Conservation (phyloP, 202 grass and related monocot species). For the Digitaria exilis region DNA sequence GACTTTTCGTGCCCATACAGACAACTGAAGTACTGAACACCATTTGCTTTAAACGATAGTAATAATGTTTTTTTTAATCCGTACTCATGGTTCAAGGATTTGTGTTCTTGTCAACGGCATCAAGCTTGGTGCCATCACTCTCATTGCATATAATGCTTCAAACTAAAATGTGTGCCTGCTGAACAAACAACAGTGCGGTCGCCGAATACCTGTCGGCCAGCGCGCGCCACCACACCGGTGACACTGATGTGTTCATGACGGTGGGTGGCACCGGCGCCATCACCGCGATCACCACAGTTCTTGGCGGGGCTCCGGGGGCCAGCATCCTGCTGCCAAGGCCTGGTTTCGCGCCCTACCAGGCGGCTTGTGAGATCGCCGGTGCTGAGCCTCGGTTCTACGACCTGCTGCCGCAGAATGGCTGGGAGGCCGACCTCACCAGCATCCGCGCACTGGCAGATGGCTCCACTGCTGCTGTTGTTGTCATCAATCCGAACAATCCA, state of each 20-base stretch:
- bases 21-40: neutral
- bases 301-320: constrained; percentile 58
- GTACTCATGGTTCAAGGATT: neutral
- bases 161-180: neutral
- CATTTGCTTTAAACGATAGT: neutral
- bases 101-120: neutral
- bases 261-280: constrained; percentile 74
- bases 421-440: constrained; percentile 67
- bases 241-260: constrained; percentile 73
- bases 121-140: neutral
- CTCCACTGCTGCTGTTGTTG: constrained; percentile 63
- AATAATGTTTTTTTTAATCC: neutral
- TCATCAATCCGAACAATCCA: constrained; percentile 96
- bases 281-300: constrained; percentile 60
- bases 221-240: constrained; percentile 38
- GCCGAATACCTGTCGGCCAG: constrained; percentile 63
- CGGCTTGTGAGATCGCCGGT: constrained; percentile 69
- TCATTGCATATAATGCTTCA: neutral
- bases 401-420: constrained; percentile 55
- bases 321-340: constrained; percentile 82
- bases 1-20: neutral
- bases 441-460: constrained; percentile 47
- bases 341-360: constrained; percentile 78
- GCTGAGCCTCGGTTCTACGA: constrained; percentile 80
- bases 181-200: constrained; percentile 57